Base-by-base conservation (phyloP, 495 filamentous ascomycete species). In the Neurospora pannonica region DNA sequence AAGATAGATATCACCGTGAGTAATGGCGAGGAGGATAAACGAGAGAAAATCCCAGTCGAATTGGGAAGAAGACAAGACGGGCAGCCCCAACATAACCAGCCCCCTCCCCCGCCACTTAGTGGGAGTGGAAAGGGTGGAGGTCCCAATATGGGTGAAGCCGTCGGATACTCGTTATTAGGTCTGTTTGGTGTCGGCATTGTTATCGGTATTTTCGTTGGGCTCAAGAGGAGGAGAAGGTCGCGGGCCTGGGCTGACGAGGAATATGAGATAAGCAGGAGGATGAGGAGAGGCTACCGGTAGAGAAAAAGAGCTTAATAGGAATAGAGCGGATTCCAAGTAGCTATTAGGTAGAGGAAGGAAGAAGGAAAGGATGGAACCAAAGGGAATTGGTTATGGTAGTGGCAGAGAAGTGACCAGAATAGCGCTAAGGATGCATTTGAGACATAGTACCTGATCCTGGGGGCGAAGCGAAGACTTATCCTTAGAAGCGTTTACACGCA, bases 21-120 rank as follows among this genome's bases (percentile, higher is more conserved):
- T 7, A 0, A 46, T n/a, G 19, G 19, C 0, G 7, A 46, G 17
- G 5, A 46, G 5, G 15, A 7, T 17, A 42, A 40, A 15, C 4
- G 0, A 46, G 2, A 9, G 7, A 3, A 6, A 0, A 21, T 0
- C 19, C 2, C 19, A 2, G 2, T 46, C 7, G 7, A 9, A 9
- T 19, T 46, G 0, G 21, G 0, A 24, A 60, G 21, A 28, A 31
- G 48, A 60, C 48, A 60, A 15, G 48, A 60, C 1, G 48, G 4
- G 1, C 48, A 60, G 10, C 24, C 48, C 0, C 13, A 28, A 0
- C 48, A 60, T 15, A 4, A 60, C 11, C 48, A 24, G 2, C 48
- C 24, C 24, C 11, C 21, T 11, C 4, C 11, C 11, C 21, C 4
- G 6, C 21, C 21, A 5, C 21, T 13, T 5, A 31, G 5, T 60